These are phyloP conservation scores for Aspergillus sp. DNA, from an alignment of 2,329 filamentous ascomycete genomes.

Conservation along the genomic window DNA sequence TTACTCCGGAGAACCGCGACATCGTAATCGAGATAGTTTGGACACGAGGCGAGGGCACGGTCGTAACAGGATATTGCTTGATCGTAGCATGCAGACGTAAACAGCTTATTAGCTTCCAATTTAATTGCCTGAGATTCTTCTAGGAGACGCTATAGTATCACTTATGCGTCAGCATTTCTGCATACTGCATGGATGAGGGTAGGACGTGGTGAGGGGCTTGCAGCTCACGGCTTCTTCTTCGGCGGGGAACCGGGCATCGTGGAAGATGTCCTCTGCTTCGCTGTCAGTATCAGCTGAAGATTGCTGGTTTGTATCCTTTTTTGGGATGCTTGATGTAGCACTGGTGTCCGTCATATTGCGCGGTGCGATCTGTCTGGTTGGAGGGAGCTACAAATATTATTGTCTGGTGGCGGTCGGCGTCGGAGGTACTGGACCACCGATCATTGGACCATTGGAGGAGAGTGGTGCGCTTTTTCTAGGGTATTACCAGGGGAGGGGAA, in stretches of 20 bases:
- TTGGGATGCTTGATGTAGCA: background rate
- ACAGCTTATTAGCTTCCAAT: constrained; percentile 69
- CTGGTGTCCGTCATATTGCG: background rate
- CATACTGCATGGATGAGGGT: background rate
- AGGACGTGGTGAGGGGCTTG: constrained; percentile 2
- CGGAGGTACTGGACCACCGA: background rate
- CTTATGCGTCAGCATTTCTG: constrained; percentile 5
- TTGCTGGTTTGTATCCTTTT: constrained; percentile 2
- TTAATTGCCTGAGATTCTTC: constrained; percentile 68
- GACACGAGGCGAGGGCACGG: constrained; percentile 68
- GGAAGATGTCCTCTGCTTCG: constrained; percentile 35
- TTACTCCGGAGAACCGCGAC: constrained; percentile 82
- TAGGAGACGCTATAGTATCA: constrained; percentile 52
- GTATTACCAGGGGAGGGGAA: background rate
- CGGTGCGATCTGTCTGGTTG: background rate
- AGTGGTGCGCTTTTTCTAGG: background rate
- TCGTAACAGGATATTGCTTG: constrained; percentile 78
- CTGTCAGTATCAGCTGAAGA: constrained; percentile 20
- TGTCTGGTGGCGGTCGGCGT: background rate
- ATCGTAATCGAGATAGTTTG: constrained; percentile 80
- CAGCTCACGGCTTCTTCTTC: constrained; percentile 42
- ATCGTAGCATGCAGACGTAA: constrained; percentile 62
- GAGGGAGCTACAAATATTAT: too few species aligned
- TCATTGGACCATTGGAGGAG: background rate
- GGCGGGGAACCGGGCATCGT: constrained; percentile 39